phyloP scores from a whole-genome alignment of 2,329 filamentous ascomycete genomes.

The Fusarium chuoi region DNA sequence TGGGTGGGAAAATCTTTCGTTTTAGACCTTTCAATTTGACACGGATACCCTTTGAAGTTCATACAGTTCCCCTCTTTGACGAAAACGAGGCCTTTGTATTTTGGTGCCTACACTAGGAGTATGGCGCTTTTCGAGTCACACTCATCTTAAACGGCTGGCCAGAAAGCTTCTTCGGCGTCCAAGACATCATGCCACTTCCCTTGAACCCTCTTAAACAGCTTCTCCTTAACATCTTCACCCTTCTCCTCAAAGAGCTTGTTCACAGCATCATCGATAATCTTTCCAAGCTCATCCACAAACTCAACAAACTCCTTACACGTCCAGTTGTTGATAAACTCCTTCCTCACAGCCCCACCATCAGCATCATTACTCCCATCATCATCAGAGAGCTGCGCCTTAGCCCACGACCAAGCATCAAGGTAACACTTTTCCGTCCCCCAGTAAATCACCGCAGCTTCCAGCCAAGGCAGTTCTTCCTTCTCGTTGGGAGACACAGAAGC shows the following conservation, averaged over 20 bases:
- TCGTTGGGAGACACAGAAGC: conserved; percentile 61
- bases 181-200: conserved; percentile 62
- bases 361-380: conserved; percentile 55
- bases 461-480: conserved; percentile 55
- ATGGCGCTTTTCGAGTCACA: rapidly evolving
- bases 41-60: conserved; percentile 34
- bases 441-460: conserved; percentile 78
- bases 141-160: conserved; percentile 54
- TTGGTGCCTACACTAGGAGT: no score
- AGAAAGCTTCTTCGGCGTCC: conserved; percentile 67
- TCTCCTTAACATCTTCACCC: conserved; percentile 45
- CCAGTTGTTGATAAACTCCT: conserved; percentile 76
- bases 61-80: no score
- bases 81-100: no score
- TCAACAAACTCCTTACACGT: conserved; percentile 67
- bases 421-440: conserved; percentile 80
- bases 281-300: conserved; percentile 67
- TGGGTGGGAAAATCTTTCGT: conserved; percentile 29
- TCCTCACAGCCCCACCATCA: conserved; percentile 72
- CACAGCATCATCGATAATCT: conserved; percentile 65
- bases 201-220: conserved; percentile 53
- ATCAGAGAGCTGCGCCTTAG: conserved; percentile 51
- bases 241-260: conserved; percentile 50
- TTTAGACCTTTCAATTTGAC: conserved; percentile 39
- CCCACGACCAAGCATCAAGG: conserved; percentile 67